Percentiles rank a stretch among this genome's conserved stretches.
Conservation (phyloP, 352 stramenopile genomes). For the Pilasporangium apinafurcum region DNA sequence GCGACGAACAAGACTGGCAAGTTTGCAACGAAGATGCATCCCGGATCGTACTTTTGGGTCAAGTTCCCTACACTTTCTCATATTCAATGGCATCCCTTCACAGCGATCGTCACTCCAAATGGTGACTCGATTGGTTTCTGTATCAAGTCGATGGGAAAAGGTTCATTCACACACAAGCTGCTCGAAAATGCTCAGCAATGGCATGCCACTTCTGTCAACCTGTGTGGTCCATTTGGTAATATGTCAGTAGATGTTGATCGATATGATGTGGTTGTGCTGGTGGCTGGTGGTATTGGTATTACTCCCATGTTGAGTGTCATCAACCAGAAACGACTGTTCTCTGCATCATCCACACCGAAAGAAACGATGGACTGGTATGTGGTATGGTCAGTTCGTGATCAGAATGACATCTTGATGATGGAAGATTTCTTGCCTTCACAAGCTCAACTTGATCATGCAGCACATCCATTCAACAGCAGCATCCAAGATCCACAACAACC, state of each 20-base stretch:
- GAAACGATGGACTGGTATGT: constrained; percentile 45
- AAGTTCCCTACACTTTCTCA: constrained; percentile 53
- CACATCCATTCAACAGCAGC: constrained; percentile 10
- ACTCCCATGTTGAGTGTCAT: constrained; percentile 71
- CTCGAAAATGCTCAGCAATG: constrained; percentile 32
- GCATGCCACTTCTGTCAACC: constrained; percentile 35
- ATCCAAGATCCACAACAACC: constrained; percentile 47
- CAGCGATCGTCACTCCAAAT: constrained; percentile 60
- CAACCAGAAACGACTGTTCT: constrained; percentile 56
- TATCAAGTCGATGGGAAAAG: constrained; percentile 45
- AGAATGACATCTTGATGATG: constrained; percentile 64
- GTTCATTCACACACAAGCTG: constrained; percentile 46
- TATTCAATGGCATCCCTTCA: constrained; percentile 80
- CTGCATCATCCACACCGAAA: background rate
- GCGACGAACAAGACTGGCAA: constrained; percentile 45
- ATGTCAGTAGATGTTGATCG: constrained; percentile 49
- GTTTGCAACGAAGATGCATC: constrained; percentile 46
- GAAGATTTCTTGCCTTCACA: constrained; percentile 61
- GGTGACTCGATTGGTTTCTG: constrained; percentile 78
- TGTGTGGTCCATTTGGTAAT: constrained; percentile 68
- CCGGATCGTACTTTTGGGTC: constrained; percentile 76
- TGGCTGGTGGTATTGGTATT: constrained; percentile 70
- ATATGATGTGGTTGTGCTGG: constrained; percentile 62
- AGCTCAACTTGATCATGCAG: constrained; percentile 26
- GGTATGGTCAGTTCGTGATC: constrained; percentile 55